Base-by-base conservation (phyloP, 768 basidiomycete genomes). In the Calocybe indica region DNA sequence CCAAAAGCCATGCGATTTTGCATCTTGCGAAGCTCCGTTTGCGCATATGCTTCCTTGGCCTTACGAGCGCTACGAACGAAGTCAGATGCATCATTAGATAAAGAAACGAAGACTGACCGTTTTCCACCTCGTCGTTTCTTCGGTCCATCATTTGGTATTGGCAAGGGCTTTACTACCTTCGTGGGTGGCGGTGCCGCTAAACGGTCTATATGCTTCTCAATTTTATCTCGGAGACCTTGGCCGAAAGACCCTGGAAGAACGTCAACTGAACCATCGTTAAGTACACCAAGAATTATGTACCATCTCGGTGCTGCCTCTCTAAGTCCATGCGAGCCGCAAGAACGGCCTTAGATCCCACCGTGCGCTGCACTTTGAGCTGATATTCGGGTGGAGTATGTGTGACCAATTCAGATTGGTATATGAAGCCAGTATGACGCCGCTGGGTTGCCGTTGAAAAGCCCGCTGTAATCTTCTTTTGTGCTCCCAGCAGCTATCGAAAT, bases 1-100 rank as follows among this genome's bases (percentile, higher is more conserved):
- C 95, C 96, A 58, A 99, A 98, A 47, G 74, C 82, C 88, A 98
- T 88, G 40, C 96, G 82, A 64, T 99, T 99, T 69, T 98, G 95
- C 53, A 96, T 73, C 67, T 98, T 98, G 52, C 93, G 84, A 39
- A 99, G 73, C 62, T 99, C 96, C 1, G 96, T 98, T 66, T 92
- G 89, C 5, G 92, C 93, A 59, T 94, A 94, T 1, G 92, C 93
- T 66, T 98, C 96, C 62, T 99, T 99, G n/a, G 92, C 89, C 62
- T 97, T 95, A 40, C 96, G 83, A 1, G 95, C 96, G 6, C 94
- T 96, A 3, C 42, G 15, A 28, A 38, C 43, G 14, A 47, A 36
- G 33, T 46, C 15, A 48, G 39, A 37, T 22, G 22, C 47, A 45
- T 42, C 30, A 45, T 7, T 32, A 32, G 50, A 40, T 12, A 32